phyloP scores from a whole-genome alignment of 495 filamentous ascomycete genomes.

The Neurospora terricola region DNA sequence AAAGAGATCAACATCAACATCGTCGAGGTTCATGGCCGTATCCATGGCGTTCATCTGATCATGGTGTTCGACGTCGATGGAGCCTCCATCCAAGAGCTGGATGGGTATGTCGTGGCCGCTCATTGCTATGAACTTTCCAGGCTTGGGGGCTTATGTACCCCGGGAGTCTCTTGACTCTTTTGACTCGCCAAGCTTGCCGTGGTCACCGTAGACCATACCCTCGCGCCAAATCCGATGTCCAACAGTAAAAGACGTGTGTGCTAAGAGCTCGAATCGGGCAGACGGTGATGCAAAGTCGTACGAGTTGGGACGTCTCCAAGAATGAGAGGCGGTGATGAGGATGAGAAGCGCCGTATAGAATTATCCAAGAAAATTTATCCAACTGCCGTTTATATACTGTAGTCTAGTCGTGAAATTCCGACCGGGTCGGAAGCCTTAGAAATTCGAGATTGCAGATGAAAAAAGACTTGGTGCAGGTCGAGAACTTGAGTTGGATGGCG shows the following conservation, averaged over 20 bases:
- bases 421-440: background rate
- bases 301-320: background rate
- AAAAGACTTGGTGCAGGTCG: background rate
- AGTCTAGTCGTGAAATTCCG: background rate
- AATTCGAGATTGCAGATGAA: background rate
- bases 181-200: background rate
- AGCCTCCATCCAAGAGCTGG: constrained; percentile 18
- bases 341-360: background rate
- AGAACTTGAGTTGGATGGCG: background rate
- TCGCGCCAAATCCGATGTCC: background rate
- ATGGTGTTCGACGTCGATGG: constrained; percentile 1
- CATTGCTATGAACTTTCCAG: constrained; percentile 5
- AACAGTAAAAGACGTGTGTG: background rate
- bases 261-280: background rate
- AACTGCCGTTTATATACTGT: background rate
- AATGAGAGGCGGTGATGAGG: background rate
- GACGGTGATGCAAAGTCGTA: background rate
- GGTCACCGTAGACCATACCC: background rate
- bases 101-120: constrained; percentile 27
- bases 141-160: background rate
- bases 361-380: background rate
- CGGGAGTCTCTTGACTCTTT: background rate
- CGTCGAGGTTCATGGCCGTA: constrained; percentile 45
- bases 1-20: constrained; percentile 69
- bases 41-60: constrained; percentile 14